Percentiles rank a stretch among this genome's conserved stretches.
Conservation (phyloP, 768 basidiomycete species). For the Gloeostereum incarnatum region DNA sequence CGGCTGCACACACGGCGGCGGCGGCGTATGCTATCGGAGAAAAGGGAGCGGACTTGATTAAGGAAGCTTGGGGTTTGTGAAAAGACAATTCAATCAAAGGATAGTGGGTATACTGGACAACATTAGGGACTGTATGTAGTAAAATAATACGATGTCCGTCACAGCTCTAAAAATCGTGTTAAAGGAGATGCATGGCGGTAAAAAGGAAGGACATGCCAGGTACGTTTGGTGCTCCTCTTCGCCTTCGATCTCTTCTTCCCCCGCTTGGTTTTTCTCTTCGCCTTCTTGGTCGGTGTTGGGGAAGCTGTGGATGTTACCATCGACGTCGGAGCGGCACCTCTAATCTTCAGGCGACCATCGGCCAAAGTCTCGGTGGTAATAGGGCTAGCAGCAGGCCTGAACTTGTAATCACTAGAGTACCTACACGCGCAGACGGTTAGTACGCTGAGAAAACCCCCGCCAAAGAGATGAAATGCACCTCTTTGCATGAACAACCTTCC, state of each 20-base stretch:
- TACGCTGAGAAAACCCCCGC: background rate
- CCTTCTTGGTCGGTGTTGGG: conserved; percentile 8
- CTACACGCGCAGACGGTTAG: conserved; percentile 22
- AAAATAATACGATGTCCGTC: no score
- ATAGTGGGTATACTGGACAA: no score
- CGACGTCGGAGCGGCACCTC: conserved; percentile 54
- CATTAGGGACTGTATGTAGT: no score
- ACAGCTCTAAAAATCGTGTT: no score
- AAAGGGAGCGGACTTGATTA: conserved; percentile 9
- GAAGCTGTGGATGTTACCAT: conserved; percentile 8
- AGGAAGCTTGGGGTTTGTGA: conserved; percentile 7
- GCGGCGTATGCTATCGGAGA: conserved; percentile 6
- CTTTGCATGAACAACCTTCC: conserved; percentile 49
- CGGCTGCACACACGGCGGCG: conserved; percentile 7
- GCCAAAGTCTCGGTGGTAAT: conserved; percentile 68
- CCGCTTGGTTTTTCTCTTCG: conserved; percentile 12
- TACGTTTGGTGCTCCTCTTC: conserved; percentile 7
- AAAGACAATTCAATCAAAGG: no score
- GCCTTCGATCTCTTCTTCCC: conserved; percentile 13
- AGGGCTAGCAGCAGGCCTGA: conserved; percentile 78
- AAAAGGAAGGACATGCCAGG: no score
- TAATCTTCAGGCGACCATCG: conserved; percentile 57
- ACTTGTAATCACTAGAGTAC: conserved; percentile 78
- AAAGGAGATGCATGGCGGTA: no score
- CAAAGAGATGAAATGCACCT: conserved; percentile 45